Percentiles rank a stretch among this genome's conserved stretches.
Evolutionary conservation across 164 flowering plant species (phyloP).

Genomic region (Aristolochia fimbriata): DNA sequence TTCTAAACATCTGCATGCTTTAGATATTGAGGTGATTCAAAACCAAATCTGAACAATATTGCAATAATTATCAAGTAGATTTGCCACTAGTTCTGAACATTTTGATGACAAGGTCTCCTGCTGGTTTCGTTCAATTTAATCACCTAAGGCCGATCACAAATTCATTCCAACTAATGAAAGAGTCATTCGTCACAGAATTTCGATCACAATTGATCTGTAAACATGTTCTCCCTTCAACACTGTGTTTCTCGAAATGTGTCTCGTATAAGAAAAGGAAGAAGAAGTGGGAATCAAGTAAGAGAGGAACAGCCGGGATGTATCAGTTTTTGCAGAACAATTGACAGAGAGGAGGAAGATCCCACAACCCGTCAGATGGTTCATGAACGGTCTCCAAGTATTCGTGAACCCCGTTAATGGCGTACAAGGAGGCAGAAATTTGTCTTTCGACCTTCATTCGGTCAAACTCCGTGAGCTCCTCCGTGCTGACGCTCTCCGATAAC

Average conservation of each 20-base stretch:
- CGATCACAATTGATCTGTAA: too few species aligned
- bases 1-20: too few species aligned
- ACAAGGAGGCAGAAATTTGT: slow-evolving; percentile 62
- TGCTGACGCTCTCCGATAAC: slow-evolving; percentile 7
- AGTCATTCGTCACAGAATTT: too few species aligned
- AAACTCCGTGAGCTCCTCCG: slow-evolving; percentile 43
- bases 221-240: too few species aligned
- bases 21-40: too few species aligned
- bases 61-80: too few species aligned
- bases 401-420: slow-evolving; percentile 60
- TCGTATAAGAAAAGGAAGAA: neutral
- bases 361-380: slow-evolving; percentile 49
- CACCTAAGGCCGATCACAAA: too few species aligned
- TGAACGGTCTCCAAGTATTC: slow-evolving; percentile 48
- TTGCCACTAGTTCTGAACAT: too few species aligned
- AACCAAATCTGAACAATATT: too few species aligned
- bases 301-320: neutral
- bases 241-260: neutral
- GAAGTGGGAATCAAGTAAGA: neutral
- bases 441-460: slow-evolving; percentile 69
- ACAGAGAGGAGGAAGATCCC: slow-evolving; percentile 76
- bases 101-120: too few species aligned
- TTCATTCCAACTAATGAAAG: too few species aligned
- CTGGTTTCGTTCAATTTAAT: too few species aligned
- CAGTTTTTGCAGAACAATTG: slow-evolving; percentile 33